Evolutionary conservation across 2,329 filamentous ascomycete genomes (phyloP).

Genomic region (Colletotrichum sp.): DNA sequence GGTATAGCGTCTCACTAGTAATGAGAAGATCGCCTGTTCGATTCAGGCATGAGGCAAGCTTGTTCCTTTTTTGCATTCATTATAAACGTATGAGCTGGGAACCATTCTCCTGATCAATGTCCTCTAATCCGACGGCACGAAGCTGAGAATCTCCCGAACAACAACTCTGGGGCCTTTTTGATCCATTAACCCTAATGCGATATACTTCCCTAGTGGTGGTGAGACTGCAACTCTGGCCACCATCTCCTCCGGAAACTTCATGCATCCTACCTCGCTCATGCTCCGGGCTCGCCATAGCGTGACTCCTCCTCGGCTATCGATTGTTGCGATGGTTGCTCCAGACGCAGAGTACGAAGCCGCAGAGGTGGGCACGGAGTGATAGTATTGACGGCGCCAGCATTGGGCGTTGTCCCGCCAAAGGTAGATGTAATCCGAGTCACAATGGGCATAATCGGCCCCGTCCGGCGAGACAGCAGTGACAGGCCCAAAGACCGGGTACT

Average conservation of each 20-base stretch:
- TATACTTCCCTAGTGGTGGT: background rate
- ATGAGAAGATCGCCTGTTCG: constrained; percentile 10
- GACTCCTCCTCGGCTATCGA: background rate
- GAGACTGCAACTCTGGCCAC: background rate
- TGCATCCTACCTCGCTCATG: background rate
- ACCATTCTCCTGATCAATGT: background rate
- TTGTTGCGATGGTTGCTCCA: background rate
- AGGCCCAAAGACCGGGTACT: background rate
- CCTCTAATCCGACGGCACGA: background rate
- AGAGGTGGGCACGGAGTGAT: background rate
- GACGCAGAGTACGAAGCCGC: background rate
- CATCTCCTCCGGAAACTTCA: background rate
- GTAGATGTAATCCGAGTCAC: background rate
- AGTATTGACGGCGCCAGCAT: background rate
- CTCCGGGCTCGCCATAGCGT: background rate
- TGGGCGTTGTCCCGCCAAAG: background rate
- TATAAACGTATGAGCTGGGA: background rate
- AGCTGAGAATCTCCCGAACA: background rate
- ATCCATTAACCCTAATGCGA: background rate
- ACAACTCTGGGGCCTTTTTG: background rate
- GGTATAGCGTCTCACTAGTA: constrained; percentile 8
- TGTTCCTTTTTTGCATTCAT: background rate
- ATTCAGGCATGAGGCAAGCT: background rate
- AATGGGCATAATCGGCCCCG: background rate
- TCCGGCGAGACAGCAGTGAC: background rate